These are phyloP conservation scores for Leptomonas pyrrhocoris DNA, from an alignment of 208 protist species.

Conservation along the genomic window DNA sequence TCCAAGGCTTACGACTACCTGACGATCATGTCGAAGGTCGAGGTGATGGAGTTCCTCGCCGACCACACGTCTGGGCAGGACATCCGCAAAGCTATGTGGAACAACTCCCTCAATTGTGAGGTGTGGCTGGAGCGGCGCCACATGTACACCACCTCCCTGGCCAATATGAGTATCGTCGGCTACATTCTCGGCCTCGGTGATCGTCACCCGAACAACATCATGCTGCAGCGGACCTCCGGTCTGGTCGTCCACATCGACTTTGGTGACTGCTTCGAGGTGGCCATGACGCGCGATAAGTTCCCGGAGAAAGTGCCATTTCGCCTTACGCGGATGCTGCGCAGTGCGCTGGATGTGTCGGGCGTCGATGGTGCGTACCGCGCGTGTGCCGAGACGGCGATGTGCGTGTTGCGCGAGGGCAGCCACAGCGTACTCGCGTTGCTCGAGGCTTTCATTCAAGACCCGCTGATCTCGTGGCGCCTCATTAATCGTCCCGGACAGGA, in stretches of 20 bases:
- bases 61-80: conserved; percentile 97
- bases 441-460: conserved; percentile 99
- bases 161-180: conserved; percentile 98
- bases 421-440: conserved; percentile 99
- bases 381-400: conserved; percentile 97
- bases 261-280: conserved; percentile 99
- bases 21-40: conserved; percentile 86
- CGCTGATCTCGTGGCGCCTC: conserved; percentile 99
- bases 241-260: conserved; percentile 99
- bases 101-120: conserved; percentile 95
- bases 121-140: conserved; percentile 98
- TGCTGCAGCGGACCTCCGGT: conserved; percentile 97
- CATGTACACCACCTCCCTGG: conserved; percentile 98
- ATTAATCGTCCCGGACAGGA: conserved; percentile 77
- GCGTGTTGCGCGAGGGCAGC: conserved; percentile 97
- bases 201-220: conserved; percentile 99
- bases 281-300: conserved; percentile 98
- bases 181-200: conserved; percentile 99
- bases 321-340: conserved; percentile 99
- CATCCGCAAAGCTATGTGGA: conserved; percentile 96
- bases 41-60: conserved; percentile 96
- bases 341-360: conserved; percentile 98
- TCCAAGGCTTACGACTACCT: conserved; percentile 87
- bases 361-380: conserved; percentile 98
- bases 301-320: conserved; percentile 99